Conservation (phyloP, 2,329 filamentous ascomycete genomes). For the Aspergillus hiratsukae region DNA sequence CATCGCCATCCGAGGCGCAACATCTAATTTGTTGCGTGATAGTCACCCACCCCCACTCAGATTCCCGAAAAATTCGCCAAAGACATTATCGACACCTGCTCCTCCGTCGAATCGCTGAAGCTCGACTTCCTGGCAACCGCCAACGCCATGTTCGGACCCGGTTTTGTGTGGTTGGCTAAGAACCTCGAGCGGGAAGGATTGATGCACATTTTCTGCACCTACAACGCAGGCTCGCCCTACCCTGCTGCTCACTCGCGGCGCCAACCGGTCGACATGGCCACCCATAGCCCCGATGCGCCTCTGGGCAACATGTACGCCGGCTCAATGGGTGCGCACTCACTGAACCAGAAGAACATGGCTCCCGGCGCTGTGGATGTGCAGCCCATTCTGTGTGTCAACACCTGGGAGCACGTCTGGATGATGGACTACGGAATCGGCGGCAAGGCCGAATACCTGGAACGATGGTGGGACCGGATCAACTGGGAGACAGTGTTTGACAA, state of each 20-base stretch:
- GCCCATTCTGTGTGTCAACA: constrained; percentile 86
- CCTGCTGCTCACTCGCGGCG: constrained; percentile 76
- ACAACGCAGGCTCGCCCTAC: constrained; percentile 86
- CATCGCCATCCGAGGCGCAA: background rate
- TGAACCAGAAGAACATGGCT: constrained; percentile 34
- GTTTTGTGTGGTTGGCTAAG: constrained; percentile 92
- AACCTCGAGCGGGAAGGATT: constrained; percentile 43
- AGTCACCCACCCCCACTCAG: constrained; percentile 41
- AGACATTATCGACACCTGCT: constrained; percentile 67
- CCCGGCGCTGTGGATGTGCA: constrained; percentile 51
- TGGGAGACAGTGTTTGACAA: constrained; percentile 67
- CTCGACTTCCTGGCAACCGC: constrained; percentile 77
- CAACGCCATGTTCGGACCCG: constrained; percentile 88
- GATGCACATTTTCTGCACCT: constrained; percentile 74
- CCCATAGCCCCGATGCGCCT: constrained; percentile 30
- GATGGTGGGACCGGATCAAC: constrained; percentile 85
- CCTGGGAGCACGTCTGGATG: constrained; percentile 93
- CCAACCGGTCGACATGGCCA: constrained; percentile 49
- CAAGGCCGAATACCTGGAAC: constrained; percentile 69
- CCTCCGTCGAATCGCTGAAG: constrained; percentile 75
- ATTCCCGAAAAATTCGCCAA: constrained; percentile 56
- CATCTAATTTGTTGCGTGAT: background rate
- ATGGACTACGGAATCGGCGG: constrained; percentile 72
- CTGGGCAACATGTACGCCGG: constrained; percentile 35
- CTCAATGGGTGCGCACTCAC: constrained; percentile 30